phyloP scores from a whole-genome alignment of 139 green algal species.

The Chlamydomonas sphaeroides region DNA sequence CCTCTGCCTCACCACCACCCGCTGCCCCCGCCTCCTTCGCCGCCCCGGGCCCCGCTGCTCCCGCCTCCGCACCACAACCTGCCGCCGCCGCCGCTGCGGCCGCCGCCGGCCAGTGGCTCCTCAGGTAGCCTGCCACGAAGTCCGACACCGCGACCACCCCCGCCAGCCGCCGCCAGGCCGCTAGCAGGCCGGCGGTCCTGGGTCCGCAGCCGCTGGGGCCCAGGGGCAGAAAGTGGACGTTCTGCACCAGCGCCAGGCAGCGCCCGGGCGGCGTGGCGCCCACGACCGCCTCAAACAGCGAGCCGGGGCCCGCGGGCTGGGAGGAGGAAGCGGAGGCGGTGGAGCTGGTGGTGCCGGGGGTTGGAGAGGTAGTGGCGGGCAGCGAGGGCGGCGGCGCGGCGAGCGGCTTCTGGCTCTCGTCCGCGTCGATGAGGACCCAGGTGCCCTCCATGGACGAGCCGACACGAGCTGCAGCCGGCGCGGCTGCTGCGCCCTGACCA shows the following conservation, averaged over 20 bases:
- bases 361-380: neutral
- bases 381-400: no score
- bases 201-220: conserved; percentile 45
- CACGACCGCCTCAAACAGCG: conserved; percentile 19
- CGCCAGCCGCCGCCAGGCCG: conserved; percentile 37
- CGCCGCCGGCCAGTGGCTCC: neutral
- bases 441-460: no score
- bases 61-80: neutral
- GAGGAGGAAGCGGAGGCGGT: neutral
- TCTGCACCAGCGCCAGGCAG: conserved; percentile 58
- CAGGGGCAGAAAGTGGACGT: conserved; percentile 67
- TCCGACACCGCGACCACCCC: conserved; percentile 48
- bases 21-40: neutral
- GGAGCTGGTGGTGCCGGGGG: neutral
- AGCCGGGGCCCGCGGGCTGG: neutral
- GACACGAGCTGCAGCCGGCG: no score
- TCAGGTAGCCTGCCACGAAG: conserved; percentile 55
- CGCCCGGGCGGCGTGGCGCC: neutral
- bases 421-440: conserved; percentile 56
- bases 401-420: conserved; percentile 41
- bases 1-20: neutral
- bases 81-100: neutral
- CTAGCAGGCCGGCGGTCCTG: conserved; percentile 26
- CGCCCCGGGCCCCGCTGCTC: neutral
- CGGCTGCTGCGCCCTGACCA: no score